Evolutionary conservation across 139 green algal species (phyloP), one percentile per base, ranked within the genome.

Genomic region (Nannochloris sp.): DNA sequence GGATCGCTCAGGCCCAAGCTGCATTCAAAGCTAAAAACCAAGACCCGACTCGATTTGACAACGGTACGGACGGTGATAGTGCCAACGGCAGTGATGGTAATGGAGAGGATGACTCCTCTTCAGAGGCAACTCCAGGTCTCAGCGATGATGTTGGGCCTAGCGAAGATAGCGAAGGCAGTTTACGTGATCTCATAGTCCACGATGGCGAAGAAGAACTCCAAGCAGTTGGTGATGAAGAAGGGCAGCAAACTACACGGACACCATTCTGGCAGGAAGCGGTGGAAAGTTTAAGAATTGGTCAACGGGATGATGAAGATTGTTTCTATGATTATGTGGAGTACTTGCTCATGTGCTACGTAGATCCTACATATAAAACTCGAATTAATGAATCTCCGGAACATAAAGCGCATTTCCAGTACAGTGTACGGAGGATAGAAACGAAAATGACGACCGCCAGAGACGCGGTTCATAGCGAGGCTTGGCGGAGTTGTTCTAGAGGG

Each of bases 321-420:
- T 76, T 76, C 31, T 13, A 15, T 25, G 66, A 62, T 27, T 76
- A 76, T 33, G 34, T 62, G n/a, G 70, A 76, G 31, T 76, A 76
- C 39, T 34, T 23, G 37, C 54, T 71, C 15, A 27, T 76, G 10
- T 73, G 64, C 54, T 60, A 51, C 27, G n/a, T 66, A 4, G 69
- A 76, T 39, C 47, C 60, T 60, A 74, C 47, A 19, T 76, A 74
- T 45, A 51, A 54, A 6, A 51, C 60, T 3, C 4, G 2, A 6
- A 61, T 74, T 36, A 39, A 32, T n/a, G 19, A 25, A 29, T 67
- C 51, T 53, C 32, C 55, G 9, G 42, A 19, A 19, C 70, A 76
- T 32, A 7, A 42, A 14, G 15, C 45, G 31, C 59, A 71, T 44
- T 76, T 67, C 33, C 35, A 27, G 37, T 10, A 24, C 3, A 61